These are phyloP conservation scores for Colletotrichum zoysiae DNA, from an alignment of 2,329 filamentous ascomycete species.

Conservation along the genomic window DNA sequence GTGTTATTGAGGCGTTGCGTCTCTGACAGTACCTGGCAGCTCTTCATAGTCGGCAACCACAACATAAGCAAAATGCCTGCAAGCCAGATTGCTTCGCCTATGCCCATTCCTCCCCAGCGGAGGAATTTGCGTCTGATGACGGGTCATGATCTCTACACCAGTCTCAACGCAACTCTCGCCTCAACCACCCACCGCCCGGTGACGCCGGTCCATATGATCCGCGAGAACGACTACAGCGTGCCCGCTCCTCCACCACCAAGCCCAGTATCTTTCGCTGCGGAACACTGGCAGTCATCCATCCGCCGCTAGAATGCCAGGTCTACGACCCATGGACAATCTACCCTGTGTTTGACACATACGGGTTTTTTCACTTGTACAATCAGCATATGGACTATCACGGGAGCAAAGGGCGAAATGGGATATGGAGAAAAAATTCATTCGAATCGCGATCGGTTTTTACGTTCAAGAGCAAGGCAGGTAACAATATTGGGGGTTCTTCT, in stretches of 20 bases:
- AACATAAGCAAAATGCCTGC: slow-evolving; percentile 55
- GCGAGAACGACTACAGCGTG: slow-evolving; percentile 71
- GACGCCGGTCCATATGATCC: slow-evolving; percentile 64
- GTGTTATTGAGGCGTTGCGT: slow-evolving; percentile 1
- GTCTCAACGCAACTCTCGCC: slow-evolving; percentile 64
- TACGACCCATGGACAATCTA: background rate
- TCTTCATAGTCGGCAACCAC: background rate
- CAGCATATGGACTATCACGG: slow-evolving; percentile 31
- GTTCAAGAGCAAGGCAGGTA: slow-evolving; percentile 21
- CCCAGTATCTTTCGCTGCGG: slow-evolving; percentile 71
- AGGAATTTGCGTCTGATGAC: slow-evolving; percentile 60
- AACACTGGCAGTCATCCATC: slow-evolving; percentile 63
- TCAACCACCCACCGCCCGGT: slow-evolving; percentile 58
- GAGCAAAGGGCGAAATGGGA: slow-evolving; percentile 34
- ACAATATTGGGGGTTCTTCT: slow-evolving; percentile 2
- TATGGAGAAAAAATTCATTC: slow-evolving; percentile 32
- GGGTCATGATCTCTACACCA: slow-evolving; percentile 65
- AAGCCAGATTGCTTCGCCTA: slow-evolving; percentile 58
- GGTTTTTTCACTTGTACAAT: slow-evolving; percentile 31
- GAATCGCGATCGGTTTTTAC: slow-evolving; percentile 12
- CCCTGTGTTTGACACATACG: slow-evolving; percentile 17
- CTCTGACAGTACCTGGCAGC: slow-evolving; percentile 4
- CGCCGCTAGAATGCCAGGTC: slow-evolving; percentile 45
- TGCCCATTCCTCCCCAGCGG: slow-evolving; percentile 62
- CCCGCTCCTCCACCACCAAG: slow-evolving; percentile 75